These are phyloP conservation scores for Beauveria sp. DNA, from an alignment of 2,329 filamentous ascomycete genomes.

Conservation along the genomic window DNA sequence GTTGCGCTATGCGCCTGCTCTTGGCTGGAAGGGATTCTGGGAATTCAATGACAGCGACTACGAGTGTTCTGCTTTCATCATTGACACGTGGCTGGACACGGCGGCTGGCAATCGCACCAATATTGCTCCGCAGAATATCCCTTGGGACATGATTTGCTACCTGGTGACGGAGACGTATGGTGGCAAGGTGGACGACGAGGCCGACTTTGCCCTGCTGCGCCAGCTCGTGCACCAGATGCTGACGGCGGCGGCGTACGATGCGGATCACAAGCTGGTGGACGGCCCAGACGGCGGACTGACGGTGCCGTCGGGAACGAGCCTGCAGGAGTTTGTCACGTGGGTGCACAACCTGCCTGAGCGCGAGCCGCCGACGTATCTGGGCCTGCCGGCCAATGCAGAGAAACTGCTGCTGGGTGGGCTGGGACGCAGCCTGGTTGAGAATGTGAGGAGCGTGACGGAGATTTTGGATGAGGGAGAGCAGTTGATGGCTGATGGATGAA, in stretches of 20 bases:
- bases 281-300: conserved; percentile 55
- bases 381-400: conserved; percentile 90
- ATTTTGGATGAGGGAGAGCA: conserved; percentile 92
- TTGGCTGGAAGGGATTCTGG: conserved; percentile 99
- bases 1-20: conserved; percentile 81
- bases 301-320: conserved; percentile 71
- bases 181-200: conserved; percentile 91
- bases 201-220: conserved; percentile 68
- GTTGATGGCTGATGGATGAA: conserved; percentile 60
- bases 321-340: conserved; percentile 85
- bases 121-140: conserved; percentile 85
- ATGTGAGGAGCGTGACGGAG: conserved; percentile 77
- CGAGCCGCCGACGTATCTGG: conserved; percentile 91
- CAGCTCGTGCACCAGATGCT: conserved; percentile 70
- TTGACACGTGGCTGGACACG: conserved; percentile 87
- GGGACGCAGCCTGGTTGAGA: conserved; percentile 74
- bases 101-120: conserved; percentile 82
- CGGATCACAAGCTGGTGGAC: conserved; percentile 82
- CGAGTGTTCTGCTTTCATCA: conserved; percentile 92
- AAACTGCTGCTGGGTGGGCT: conserved; percentile 87
- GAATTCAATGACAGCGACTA: conserved; percentile 99
- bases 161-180: conserved; percentile 93
- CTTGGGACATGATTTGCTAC: conserved; percentile 91
- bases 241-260: conserved; percentile 83
- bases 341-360: conserved; percentile 87